A percentile compares a stretch with the other conserved stretches of the same genome.
Conservation (phyloP, 495 filamentous ascomycete genomes). For the Talaromyces liani region DNA sequence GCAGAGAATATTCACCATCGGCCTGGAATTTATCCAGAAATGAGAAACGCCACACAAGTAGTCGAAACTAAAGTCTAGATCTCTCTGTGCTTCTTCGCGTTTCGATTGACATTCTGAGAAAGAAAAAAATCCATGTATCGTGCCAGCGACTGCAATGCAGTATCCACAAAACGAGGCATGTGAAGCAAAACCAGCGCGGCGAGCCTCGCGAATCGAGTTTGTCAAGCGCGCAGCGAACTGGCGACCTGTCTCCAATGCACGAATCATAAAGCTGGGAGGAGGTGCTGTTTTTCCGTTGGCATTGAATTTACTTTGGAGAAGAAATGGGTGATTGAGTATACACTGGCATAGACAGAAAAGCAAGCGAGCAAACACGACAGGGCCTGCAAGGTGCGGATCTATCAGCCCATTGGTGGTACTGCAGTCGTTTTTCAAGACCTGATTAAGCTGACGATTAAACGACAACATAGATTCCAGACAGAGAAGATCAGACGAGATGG, state of each 20-base stretch:
- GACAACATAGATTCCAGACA: neutral
- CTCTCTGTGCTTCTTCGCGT: conserved; percentile 1
- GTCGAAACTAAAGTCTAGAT: conserved; percentile 3
- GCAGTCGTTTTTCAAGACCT: conserved; percentile 15
- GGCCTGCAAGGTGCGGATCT: conserved; percentile 13
- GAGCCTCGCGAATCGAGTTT: conserved; percentile 18
- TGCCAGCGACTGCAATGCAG: conserved; percentile 20
- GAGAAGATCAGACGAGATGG: conserved; percentile 10
- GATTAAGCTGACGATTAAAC: neutral
- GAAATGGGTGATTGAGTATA: conserved; percentile 24
- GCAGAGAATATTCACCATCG: neutral
- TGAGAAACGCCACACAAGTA: neutral
- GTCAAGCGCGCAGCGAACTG: conserved; percentile 15
- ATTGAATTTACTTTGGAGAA: conserved; percentile 14
- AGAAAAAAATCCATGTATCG: conserved; percentile 14
- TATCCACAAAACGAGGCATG: conserved; percentile 20
- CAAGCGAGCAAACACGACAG: conserved; percentile 19
- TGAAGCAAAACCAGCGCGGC: conserved; percentile 18
- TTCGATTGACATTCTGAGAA: neutral
- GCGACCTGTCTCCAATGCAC: conserved; percentile 5
- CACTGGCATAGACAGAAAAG: conserved; percentile 22
- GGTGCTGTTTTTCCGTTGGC: conserved; percentile 6
- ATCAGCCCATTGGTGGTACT: neutral
- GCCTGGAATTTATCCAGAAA: conserved; percentile 3
- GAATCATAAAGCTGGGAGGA: conserved; percentile 13